phyloP scores from a whole-genome alignment of 192 early-diverging fungal genomes.

The Helicostylum pulchrum region DNA sequence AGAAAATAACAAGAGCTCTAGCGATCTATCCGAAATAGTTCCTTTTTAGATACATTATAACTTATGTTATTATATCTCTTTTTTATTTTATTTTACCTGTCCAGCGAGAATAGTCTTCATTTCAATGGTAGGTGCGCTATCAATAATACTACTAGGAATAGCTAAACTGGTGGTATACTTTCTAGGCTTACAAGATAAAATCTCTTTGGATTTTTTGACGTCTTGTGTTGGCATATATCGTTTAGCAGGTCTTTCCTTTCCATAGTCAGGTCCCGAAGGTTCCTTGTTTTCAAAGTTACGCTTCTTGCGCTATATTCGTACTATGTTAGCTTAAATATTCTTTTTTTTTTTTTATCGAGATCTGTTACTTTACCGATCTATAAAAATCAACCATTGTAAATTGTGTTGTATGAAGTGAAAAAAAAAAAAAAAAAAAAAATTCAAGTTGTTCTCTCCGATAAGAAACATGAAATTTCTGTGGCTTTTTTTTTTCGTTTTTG shows the following conservation, averaged over 20 bases:
- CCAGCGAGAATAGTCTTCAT: conserved; percentile 70
- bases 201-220: not conserved
- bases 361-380: conserved; percentile 9
- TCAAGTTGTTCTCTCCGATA: no score
- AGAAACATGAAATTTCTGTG: no score
- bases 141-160: conserved; percentile 62
- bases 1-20: conserved; percentile 51
- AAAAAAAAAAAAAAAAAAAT: not conserved
- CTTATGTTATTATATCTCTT: not conserved
- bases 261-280: conserved; percentile 42
- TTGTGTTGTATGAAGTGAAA: not conserved
- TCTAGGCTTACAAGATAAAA: conserved; percentile 22
- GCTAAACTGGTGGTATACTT: conserved; percentile 64
- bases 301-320: conserved; percentile 2
- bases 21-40: conserved; percentile 41
- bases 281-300: conserved; percentile 37
- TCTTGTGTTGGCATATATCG: conserved; percentile 15
- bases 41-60: not conserved
- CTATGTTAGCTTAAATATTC: not conserved
- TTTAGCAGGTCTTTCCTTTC: conserved; percentile 19
- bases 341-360: not conserved
- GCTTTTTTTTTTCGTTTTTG: no score
- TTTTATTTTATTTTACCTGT: conserved; percentile 41
- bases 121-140: conserved; percentile 58
- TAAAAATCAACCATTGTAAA: conserved; percentile 10